These are phyloP conservation scores for Cupressus sempervirens DNA, from an alignment of 75 land plant genomes.

Conservation along the genomic window DNA sequence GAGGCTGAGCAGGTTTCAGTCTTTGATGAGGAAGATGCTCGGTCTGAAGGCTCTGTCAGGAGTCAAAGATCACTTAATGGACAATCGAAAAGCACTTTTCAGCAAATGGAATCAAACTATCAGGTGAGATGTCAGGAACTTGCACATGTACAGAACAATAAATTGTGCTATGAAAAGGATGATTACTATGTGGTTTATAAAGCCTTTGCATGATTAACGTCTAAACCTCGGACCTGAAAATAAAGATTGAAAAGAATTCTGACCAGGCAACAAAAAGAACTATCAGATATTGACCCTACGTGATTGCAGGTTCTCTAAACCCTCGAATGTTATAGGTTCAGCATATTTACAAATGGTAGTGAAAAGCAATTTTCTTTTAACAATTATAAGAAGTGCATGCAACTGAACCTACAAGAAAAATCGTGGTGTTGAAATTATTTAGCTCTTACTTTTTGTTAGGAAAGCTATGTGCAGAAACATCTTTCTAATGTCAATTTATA, in stretches of 20 bases:
- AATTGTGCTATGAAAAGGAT: not conserved
- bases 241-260: not conserved
- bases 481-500: no score
- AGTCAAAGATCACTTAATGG: not conserved
- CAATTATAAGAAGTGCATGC: not conserved
- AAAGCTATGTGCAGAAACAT: no score
- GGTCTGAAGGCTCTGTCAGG: not conserved
- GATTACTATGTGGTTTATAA: not conserved
- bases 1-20: not conserved
- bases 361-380: not conserved
- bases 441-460: not conserved
- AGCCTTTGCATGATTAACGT: not conserved
- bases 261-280: not conserved
- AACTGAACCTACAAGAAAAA: not conserved
- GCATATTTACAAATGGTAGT: not conserved
- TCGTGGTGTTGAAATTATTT: not conserved
- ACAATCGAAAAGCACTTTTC: not conserved
- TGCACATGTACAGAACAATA: not conserved
- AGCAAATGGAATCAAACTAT: slow-evolving; percentile 1
- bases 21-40: not conserved
- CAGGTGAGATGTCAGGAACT: not conserved
- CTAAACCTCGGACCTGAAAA: not conserved
- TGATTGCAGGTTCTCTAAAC: not conserved
- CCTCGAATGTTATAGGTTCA: not conserved
- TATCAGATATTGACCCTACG: not conserved